phyloP scores from a whole-genome alignment of 192 early-diverging fungal genomes.

The Gaertneriomyces sp. region DNA sequence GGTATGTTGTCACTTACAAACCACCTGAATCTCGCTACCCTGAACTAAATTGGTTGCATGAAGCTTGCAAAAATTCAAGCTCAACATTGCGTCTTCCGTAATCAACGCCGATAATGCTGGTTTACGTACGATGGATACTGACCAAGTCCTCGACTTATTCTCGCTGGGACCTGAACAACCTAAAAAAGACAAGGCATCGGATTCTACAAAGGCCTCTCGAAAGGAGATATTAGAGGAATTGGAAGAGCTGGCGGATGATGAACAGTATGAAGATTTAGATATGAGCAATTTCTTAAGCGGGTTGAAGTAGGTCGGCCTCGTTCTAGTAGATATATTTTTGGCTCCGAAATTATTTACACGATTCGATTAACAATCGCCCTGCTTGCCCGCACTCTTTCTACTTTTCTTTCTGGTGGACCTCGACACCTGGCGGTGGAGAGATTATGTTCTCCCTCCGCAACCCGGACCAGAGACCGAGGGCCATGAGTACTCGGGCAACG shows the following conservation, averaged over 20 bases:
- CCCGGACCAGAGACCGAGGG: conserved; percentile 10
- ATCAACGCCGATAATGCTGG: conserved; percentile 97
- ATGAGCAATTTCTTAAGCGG: conserved; percentile 38
- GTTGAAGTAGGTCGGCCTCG: conserved; percentile 18
- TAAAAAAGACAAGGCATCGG: conserved; percentile 32
- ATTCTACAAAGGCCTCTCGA: conserved; percentile 47
- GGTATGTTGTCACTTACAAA: conserved; percentile 44
- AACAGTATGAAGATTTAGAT: conserved; percentile 50
- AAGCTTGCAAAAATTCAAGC: conserved; percentile 94
- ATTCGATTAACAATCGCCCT: background rate
- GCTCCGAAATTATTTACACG: background rate
- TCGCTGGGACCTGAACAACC: conserved; percentile 53
- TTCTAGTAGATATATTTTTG: background rate
- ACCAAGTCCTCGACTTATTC: conserved; percentile 93
- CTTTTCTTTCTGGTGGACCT: conserved; percentile 1
- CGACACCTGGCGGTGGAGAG: conserved; percentile 13
- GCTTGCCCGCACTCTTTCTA: too few species aligned
- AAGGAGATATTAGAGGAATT: conserved; percentile 73
- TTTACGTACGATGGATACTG: conserved; percentile 91
- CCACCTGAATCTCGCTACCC: background rate
- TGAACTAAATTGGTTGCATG: background rate
- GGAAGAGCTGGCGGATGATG: conserved; percentile 88
- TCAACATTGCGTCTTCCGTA: conserved; percentile 92
- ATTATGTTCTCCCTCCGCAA: conserved; percentile 11
- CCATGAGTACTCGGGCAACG: background rate